phyloP scores from a whole-genome alignment of 2,329 filamentous ascomycete species.

The Chaetomiaceae sp. region DNA sequence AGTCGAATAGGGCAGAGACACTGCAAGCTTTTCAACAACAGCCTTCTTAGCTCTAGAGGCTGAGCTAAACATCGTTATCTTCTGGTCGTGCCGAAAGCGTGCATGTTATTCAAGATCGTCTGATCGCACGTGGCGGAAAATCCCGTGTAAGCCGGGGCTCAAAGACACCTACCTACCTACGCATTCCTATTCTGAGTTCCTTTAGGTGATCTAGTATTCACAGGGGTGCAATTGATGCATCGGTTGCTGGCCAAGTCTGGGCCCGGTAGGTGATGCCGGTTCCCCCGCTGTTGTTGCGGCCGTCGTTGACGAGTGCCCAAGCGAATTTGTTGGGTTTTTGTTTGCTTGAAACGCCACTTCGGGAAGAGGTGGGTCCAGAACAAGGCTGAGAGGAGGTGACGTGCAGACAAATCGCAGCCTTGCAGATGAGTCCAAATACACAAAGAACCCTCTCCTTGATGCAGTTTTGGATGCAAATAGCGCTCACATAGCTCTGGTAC shows the following conservation, averaged over 20 bases:
- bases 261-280: too few relatives aligned
- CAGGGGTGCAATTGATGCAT: not conserved
- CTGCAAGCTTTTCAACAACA: not conserved
- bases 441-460: too few relatives aligned
- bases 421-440: too few relatives aligned
- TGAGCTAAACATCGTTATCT: too few relatives aligned
- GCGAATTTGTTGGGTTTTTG: not conserved
- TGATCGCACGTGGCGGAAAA: constrained; percentile 2
- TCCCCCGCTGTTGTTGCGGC: too few relatives aligned
- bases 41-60: not conserved
- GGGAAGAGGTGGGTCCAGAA: constrained; percentile 5
- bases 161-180: not conserved
- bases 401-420: constrained; percentile 11
- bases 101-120: not conserved
- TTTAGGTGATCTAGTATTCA: not conserved
- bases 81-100: too few relatives aligned
- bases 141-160: constrained; percentile 16
- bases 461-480: too few relatives aligned
- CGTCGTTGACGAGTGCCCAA: too few relatives aligned
- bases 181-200: not conserved
- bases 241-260: too few relatives aligned
- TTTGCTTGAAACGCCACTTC: constrained; percentile 5
- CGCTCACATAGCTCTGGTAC: too few relatives aligned
- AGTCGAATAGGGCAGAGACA: not conserved
- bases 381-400: constrained; percentile 13